Evolutionary conservation across 2,329 filamentous ascomycete species (phyloP).

Genomic region (Thelonectria blattea): DNA sequence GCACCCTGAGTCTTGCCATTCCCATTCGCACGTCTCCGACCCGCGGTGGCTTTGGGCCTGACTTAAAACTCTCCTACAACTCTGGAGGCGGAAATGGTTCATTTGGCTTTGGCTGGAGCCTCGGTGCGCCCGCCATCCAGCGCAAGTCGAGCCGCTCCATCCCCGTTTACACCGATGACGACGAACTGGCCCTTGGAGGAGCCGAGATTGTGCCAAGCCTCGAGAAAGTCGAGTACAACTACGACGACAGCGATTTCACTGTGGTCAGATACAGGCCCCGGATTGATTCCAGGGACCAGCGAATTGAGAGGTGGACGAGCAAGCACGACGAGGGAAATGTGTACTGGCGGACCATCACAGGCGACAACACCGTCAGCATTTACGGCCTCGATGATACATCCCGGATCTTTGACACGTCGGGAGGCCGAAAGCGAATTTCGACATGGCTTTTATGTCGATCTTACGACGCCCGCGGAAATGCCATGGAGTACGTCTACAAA

Average conservation of each 20-base stretch:
- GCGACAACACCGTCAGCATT: not conserved
- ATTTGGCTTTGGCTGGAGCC: constrained; percentile 7
- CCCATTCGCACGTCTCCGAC: not conserved
- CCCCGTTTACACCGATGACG: not conserved
- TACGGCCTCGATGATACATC: not conserved
- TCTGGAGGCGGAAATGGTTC: constrained; percentile 5
- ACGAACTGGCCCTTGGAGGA: not conserved
- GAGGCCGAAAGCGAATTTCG: not conserved
- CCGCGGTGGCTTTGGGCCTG: not conserved
- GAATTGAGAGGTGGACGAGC: constrained; percentile 3
- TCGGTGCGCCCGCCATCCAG: too few species aligned
- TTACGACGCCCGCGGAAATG: constrained; percentile 6
- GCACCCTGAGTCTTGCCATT: not conserved
- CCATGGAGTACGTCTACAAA: constrained; percentile 5
- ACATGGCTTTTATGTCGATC: not conserved
- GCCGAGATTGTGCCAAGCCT: not conserved
- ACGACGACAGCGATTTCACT: too few species aligned
- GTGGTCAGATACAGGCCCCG: not conserved
- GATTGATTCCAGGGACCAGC: too few species aligned
- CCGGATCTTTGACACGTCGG: not conserved
- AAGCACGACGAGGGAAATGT: not conserved
- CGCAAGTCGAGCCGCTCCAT: not conserved
- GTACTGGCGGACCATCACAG: constrained; percentile 1
- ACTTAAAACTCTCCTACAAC: not conserved
- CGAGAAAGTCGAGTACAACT: not conserved